Conservation (phyloP, 164 flowering plant species). For the Annona squamosa region DNA sequence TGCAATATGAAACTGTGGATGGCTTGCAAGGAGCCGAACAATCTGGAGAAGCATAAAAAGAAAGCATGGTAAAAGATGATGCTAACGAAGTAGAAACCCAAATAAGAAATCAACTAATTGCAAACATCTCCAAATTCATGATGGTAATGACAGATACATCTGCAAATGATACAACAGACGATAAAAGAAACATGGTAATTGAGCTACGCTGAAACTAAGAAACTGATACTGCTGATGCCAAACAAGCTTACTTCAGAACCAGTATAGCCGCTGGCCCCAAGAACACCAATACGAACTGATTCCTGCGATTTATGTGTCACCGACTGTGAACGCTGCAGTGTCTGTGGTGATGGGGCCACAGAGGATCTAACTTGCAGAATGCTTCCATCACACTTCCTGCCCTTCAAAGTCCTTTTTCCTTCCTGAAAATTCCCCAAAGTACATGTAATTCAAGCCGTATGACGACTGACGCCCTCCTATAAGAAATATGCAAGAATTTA, state of each 20-base stretch:
- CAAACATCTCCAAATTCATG: too few species aligned
- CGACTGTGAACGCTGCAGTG: slow-evolving; percentile 18
- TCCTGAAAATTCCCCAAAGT: slow-evolving; percentile 2
- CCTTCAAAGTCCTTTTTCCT: neutral
- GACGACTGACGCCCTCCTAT: neutral
- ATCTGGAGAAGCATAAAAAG: slow-evolving; percentile 39
- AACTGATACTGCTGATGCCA: neutral
- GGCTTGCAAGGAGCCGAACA: slow-evolving; percentile 79
- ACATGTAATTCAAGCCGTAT: neutral
- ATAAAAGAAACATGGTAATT: too few species aligned
- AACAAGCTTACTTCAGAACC: slow-evolving; percentile 70
- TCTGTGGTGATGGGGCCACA: slow-evolving; percentile 30
- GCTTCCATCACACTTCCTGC: slow-evolving; percentile 11
- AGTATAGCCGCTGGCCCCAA: slow-evolving; percentile 97
- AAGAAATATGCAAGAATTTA: neutral
- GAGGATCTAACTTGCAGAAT: slow-evolving; percentile 30
- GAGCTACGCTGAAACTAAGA: neutral
- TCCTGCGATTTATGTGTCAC: slow-evolving; percentile 28
- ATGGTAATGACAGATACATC: too few species aligned
- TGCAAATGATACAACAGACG: too few species aligned
- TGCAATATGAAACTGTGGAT: slow-evolving; percentile 70
- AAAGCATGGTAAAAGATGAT: neutral
- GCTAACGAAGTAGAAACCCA: neutral
- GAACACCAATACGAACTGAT: slow-evolving; percentile 68
- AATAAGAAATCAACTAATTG: neutral